Conservation (phyloP, 225 moss, liverwort and hornwort species). For the Takakia lepidozioides region DNA sequence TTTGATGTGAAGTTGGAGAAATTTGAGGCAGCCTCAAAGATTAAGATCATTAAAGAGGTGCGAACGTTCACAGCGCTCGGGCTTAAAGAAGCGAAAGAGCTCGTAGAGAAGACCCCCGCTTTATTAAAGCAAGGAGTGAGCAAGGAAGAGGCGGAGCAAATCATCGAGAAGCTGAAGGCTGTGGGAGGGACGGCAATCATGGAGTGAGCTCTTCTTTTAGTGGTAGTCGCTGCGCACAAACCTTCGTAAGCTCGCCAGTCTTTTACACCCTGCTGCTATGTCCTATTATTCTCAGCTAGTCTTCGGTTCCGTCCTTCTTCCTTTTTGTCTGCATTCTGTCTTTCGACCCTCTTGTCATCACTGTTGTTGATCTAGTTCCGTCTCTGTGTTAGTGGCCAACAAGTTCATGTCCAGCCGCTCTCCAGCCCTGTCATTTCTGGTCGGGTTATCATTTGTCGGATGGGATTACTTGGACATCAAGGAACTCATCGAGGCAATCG, state of each 20-base stretch:
- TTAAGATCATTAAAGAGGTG: conserved; percentile 99
- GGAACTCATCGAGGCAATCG: too few species aligned
- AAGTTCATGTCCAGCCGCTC: too few species aligned
- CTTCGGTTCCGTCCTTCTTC: too few species aligned
- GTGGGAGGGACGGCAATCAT: conserved; percentile 84
- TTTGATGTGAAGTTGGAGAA: conserved; percentile 97
- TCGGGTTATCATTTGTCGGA: too few species aligned
- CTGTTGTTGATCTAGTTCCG: too few species aligned
- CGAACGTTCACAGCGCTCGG: conserved; percentile 92
- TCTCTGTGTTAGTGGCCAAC: too few species aligned
- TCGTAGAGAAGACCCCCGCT: conserved; percentile 88
- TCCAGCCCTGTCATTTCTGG: too few species aligned
- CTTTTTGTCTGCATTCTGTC: too few species aligned
- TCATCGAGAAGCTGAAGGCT: conserved; percentile 90
- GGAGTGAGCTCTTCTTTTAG: conserved; percentile 46
- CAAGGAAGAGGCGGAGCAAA: conserved; percentile 96
- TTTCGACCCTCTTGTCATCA: too few species aligned
- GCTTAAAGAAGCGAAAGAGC: conserved; percentile 96
- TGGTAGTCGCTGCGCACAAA: conserved; percentile 5
- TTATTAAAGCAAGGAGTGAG: conserved; percentile 86
- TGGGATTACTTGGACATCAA: too few species aligned
- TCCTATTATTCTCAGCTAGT: too few species aligned
- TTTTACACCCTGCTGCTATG: too few species aligned
- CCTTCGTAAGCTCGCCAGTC: conserved; percentile 17
- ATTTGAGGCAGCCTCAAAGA: conserved; percentile 83